Evolutionary conservation across 495 filamentous ascomycete species (phyloP).

Genomic region (Lasiosphaeria ovina): DNA sequence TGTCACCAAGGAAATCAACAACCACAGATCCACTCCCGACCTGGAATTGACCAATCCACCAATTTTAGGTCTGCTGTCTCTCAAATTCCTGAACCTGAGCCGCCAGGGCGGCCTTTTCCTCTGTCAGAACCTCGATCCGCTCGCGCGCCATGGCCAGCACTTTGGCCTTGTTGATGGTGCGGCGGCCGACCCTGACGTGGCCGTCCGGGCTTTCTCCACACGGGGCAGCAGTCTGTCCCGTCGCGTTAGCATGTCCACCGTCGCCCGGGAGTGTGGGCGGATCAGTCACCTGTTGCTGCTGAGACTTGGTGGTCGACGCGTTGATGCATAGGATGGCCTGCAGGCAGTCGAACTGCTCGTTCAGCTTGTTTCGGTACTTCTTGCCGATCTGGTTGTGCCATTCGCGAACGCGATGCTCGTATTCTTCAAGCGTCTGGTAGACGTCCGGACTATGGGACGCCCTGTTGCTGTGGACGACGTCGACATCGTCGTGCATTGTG

Average conservation of each 20-base stretch:
- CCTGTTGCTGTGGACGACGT: too few species aligned
- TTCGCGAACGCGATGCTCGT: slow-evolving; percentile 4
- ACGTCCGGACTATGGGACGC: not conserved
- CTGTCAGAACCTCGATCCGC: slow-evolving; percentile 15
- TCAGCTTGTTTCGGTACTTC: slow-evolving; percentile 33
- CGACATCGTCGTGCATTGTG: too few species aligned
- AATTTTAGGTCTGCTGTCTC: too few species aligned
- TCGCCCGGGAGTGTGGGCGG: too few species aligned
- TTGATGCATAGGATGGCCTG: slow-evolving; percentile 8
- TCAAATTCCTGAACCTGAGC: too few species aligned
- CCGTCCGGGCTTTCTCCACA: not conserved
- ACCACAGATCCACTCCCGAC: too few species aligned
- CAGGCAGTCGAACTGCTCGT: slow-evolving; percentile 29
- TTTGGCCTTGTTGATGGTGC: slow-evolving; percentile 24
- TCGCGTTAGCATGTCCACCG: too few species aligned
- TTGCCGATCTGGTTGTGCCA: slow-evolving; percentile 34
- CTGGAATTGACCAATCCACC: too few species aligned
- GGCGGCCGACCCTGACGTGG: slow-evolving; percentile 1
- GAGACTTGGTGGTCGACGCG: too few species aligned
- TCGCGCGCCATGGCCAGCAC: slow-evolving; percentile 23
- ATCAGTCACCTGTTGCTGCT: too few species aligned
- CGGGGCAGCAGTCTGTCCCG: slow-evolving; percentile 1
- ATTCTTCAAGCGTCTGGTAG: not conserved
- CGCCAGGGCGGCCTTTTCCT: slow-evolving; percentile 8
- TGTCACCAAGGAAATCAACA: too few species aligned